Conservation (phyloP, 306 rosid species). For the Cicer arietinum region DNA sequence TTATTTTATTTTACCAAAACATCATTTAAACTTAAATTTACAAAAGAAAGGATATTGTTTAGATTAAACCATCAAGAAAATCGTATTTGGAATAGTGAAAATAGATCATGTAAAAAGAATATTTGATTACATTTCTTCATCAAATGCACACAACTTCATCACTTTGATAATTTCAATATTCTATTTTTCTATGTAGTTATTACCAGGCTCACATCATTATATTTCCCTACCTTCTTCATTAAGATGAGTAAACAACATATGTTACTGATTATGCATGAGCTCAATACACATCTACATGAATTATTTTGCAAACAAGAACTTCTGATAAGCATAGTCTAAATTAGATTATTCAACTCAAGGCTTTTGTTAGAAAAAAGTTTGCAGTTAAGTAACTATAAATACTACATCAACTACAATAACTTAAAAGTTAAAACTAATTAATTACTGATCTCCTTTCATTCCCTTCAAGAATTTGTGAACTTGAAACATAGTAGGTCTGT, state of each 20-base stretch:
- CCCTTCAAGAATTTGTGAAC: conserved; percentile 78
- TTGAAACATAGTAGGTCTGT: conserved; percentile 93
- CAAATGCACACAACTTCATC: too few species aligned
- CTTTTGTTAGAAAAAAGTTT: conserved; percentile 38
- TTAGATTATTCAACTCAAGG: conserved; percentile 27
- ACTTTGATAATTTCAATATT: too few species aligned
- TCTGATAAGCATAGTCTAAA: conserved; percentile 26
- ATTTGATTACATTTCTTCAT: too few species aligned
- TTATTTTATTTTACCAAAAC: too few species aligned
- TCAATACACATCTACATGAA: not conserved
- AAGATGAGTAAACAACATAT: not conserved
- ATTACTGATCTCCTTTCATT: conserved; percentile 61
- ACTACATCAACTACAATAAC: conserved; percentile 21
- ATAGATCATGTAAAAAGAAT: too few species aligned
- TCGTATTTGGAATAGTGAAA: too few species aligned
- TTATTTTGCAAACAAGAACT: conserved; percentile 33
- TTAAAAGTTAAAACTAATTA: conserved; percentile 3
- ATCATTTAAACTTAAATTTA: too few species aligned
- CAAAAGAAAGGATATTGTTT: too few species aligned
- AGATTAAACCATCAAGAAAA: too few species aligned
- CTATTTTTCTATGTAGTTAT: not conserved
- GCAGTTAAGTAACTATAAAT: conserved; percentile 33
- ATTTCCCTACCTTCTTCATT: conserved; percentile 14
- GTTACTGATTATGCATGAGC: not conserved
- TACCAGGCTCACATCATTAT: not conserved